A percentile compares a stretch with the other conserved stretches of the same genome.
Conservation (phyloP, 2,329 filamentous ascomycete genomes). For the Aspergillus piperis region DNA sequence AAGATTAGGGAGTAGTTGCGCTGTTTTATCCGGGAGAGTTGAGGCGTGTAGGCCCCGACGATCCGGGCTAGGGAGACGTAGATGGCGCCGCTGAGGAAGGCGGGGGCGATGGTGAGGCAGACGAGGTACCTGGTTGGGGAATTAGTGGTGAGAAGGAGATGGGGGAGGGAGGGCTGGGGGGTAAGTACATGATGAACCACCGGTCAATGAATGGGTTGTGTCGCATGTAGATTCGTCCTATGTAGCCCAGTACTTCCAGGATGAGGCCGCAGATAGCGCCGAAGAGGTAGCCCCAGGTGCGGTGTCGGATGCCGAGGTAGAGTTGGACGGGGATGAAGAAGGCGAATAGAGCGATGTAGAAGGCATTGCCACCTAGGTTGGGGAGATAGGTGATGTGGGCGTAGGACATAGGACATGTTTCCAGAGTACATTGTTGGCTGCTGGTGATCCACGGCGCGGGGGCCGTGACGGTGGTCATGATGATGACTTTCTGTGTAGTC, state of each 20-base stretch:
- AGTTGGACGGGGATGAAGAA: slow-evolving; percentile 1
- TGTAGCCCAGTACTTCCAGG: neutral
- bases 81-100: slow-evolving; percentile 9
- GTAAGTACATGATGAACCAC: slow-evolving; percentile 1
- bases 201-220: slow-evolving; percentile 4
- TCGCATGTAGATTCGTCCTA: slow-evolving; percentile 1
- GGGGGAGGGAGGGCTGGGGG: too few relatives aligned
- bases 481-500: too few relatives aligned
- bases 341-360: neutral
- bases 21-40: slow-evolving; percentile 8
- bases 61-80: slow-evolving; percentile 16
- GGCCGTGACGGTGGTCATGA: neutral
- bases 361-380: slow-evolving; percentile 2
- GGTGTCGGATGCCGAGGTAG: neutral
- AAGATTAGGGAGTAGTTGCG: slow-evolving; percentile 39
- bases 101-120: slow-evolving; percentile 10
- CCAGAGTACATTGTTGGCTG: neutral
- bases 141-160: too few relatives aligned
- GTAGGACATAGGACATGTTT: neutral
- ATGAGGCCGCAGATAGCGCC: neutral
- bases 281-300: neutral
- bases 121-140: slow-evolving; percentile 5
- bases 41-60: slow-evolving; percentile 16
- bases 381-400: slow-evolving; percentile 2
- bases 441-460: neutral